Conservation (phyloP, 2,329 filamentous ascomycete genomes). For the Blumeria graminis region DNA sequence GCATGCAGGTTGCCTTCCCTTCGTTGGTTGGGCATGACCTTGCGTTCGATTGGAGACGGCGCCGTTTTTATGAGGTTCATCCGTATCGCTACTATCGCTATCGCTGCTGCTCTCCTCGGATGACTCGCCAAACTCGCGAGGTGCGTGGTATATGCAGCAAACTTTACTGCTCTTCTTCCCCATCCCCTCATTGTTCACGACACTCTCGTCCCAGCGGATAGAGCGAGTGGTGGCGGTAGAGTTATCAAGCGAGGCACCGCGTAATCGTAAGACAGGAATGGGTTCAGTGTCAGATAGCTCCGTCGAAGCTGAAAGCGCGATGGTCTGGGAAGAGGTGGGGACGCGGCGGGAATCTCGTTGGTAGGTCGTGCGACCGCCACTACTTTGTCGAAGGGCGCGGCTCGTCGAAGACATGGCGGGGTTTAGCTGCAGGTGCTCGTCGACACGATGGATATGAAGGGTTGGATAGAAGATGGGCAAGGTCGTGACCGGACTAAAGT, state of each 20-base stretch:
- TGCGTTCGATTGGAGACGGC: background rate
- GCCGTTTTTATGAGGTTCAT: slow-evolving; percentile 7
- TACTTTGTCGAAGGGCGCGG: too few relatives aligned
- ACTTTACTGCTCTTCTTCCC: slow-evolving; percentile 93
- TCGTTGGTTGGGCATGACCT: slow-evolving; percentile 14
- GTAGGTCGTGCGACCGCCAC: too few relatives aligned
- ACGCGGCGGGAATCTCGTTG: too few relatives aligned
- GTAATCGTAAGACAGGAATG: slow-evolving; percentile 10
- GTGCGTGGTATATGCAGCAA: slow-evolving; percentile 96
- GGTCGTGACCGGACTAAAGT: too few relatives aligned
- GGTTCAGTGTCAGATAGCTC: too few relatives aligned
- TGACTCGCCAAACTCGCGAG: slow-evolving; percentile 60
- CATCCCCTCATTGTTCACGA: slow-evolving; percentile 86
- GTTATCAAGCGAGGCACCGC: slow-evolving; percentile 9
- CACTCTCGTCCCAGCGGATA: slow-evolving; percentile 81
- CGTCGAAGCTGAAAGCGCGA: too few relatives aligned
- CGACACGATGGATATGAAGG: too few relatives aligned
- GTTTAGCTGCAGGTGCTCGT: too few relatives aligned
- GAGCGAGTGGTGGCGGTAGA: slow-evolving; percentile 20
- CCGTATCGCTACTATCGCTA: slow-evolving; percentile 20
- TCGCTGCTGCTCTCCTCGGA: slow-evolving; percentile 39
- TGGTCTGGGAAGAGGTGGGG: too few relatives aligned
- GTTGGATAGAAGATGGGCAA: too few relatives aligned
- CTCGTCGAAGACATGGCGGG: too few relatives aligned
- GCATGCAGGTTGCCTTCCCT: slow-evolving; percentile 14